phyloP scores from a whole-genome alignment of 257 asterid genomes.

The Ehretia macrophylla region DNA sequence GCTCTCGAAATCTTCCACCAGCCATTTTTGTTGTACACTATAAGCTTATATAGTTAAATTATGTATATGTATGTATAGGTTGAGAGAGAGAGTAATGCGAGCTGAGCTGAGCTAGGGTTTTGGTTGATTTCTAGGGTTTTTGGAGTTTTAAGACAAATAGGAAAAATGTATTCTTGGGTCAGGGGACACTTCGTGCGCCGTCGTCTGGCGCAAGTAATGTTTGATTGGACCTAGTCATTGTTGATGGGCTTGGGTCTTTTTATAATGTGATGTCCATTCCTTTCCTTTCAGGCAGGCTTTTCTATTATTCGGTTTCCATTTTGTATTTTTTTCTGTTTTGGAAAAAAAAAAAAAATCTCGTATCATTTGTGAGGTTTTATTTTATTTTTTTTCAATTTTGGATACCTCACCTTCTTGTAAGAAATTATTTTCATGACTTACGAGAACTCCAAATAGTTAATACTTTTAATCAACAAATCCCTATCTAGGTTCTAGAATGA shows the following conservation, averaged over 20 bases:
- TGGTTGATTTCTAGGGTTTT: not conserved
- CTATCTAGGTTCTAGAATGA: too few species aligned
- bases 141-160: not conserved
- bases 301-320: too few species aligned
- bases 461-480: too few species aligned
- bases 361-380: too few species aligned
- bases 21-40: slow-evolving; percentile 34
- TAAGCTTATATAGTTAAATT: too few species aligned
- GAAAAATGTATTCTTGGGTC: not conserved
- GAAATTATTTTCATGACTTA: too few species aligned
- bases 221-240: not conserved
- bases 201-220: too few species aligned
- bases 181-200: not conserved
- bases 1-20: slow-evolving; percentile 57
- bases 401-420: too few species aligned
- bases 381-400: too few species aligned
- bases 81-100: not conserved
- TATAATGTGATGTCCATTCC: not conserved
- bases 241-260: not conserved
- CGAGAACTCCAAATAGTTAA: too few species aligned
- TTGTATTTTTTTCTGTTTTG: too few species aligned
- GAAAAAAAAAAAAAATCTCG: too few species aligned
- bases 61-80: not conserved
- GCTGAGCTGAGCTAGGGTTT: slow-evolving; percentile 2
- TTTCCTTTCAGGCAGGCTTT: not conserved